Conservation (phyloP, 495 filamentous ascomycete species). For the Lineolata rhizophorae region DNA sequence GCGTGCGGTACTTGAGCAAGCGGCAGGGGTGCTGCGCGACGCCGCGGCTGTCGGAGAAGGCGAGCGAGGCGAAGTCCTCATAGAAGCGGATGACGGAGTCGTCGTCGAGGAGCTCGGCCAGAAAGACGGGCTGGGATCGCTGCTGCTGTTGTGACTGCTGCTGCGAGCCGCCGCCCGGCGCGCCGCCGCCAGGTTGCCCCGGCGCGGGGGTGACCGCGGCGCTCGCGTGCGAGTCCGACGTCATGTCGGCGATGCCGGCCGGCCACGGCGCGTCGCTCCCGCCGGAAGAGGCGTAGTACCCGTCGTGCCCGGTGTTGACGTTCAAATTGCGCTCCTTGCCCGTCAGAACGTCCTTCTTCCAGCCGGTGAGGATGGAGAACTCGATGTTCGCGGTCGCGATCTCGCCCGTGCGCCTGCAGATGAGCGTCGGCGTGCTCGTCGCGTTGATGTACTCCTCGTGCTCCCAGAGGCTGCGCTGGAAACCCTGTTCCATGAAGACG, state of each 20-base stretch:
- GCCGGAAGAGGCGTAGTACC: too few species aligned
- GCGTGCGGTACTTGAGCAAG: constrained; percentile 72
- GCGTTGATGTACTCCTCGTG: constrained; percentile 77
- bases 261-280: neutral
- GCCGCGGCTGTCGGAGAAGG: constrained; percentile 73
- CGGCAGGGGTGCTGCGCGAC: constrained; percentile 66
- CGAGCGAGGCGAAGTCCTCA: constrained; percentile 79
- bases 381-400: constrained; percentile 84
- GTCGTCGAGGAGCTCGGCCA: constrained; percentile 84
- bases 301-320: constrained; percentile 43
- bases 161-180: too few species aligned
- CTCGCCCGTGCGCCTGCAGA: constrained; percentile 81
- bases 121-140: constrained; percentile 46
- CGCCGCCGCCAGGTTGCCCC: too few species aligned
- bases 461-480: constrained; percentile 78
- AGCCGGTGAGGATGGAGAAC: constrained; percentile 82
- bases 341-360: constrained; percentile 76
- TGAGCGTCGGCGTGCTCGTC: constrained; percentile 71
- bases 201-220: constrained; percentile 8
- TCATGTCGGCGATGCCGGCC: neutral
- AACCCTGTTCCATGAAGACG: constrained; percentile 92
- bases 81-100: constrained; percentile 87
- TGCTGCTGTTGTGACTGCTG: too few species aligned
- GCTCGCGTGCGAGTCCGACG: constrained; percentile 11
- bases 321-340: constrained; percentile 81